phyloP scores from a whole-genome alignment of 768 basidiomycete species.

The Leccinum pellstonianum region DNA sequence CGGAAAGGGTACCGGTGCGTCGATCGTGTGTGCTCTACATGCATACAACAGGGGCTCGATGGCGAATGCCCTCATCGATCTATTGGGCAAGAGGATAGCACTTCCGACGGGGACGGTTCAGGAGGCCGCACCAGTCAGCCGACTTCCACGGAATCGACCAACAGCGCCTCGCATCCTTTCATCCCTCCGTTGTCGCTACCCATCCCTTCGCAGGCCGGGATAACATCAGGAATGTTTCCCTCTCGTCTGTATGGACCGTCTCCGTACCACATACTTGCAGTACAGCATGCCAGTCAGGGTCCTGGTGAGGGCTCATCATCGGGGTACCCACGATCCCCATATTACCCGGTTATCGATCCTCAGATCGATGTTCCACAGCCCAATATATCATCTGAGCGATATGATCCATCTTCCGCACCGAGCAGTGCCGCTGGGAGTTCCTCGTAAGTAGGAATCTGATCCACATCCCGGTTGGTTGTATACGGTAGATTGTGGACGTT shows the following conservation, averaged over 20 bases:
- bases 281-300: constrained; percentile 22
- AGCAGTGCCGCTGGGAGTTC: constrained; percentile 6
- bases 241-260: constrained; percentile 29
- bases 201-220: constrained; percentile 19
- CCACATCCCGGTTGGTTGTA: neutral
- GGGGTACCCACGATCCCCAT: constrained; percentile 28
- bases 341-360: constrained; percentile 44
- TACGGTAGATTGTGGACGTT: neutral
- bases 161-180: constrained; percentile 14
- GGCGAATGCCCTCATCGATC: constrained; percentile 46
- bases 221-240: constrained; percentile 21
- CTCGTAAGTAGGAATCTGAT: constrained; percentile 12
- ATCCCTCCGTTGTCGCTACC: constrained; percentile 12
- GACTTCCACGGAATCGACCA: neutral
- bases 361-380: constrained; percentile 32
- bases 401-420: constrained; percentile 26
- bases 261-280: constrained; percentile 29
- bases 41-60: constrained; percentile 43
- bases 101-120: constrained; percentile 28
- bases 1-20: constrained; percentile 53
- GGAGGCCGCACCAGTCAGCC: constrained; percentile 4
- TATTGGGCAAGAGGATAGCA: constrained; percentile 19
- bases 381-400: constrained; percentile 36
- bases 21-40: constrained; percentile 47
- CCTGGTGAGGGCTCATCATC: constrained; percentile 26